Base-by-base conservation (phyloP, 371 early-diverging fungal genomes). In the Mortierella sp. region DNA sequence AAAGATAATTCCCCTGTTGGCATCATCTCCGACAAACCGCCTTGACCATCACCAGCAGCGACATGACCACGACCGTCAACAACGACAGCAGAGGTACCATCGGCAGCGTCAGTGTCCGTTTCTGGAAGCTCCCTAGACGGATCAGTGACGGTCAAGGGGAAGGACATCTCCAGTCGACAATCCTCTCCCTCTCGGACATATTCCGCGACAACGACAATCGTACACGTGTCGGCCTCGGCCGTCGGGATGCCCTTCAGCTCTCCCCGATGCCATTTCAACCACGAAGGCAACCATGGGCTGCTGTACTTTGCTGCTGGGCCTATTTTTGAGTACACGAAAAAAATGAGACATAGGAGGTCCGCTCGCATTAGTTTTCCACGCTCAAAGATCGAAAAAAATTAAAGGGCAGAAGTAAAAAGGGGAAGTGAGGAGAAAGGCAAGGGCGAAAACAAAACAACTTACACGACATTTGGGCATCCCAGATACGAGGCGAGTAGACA, bases 261-360 rank as follows among this genome's bases (percentile, higher is more conserved):
- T 68, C 90, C 90, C 79, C 89, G 88, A 41, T 90, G 88, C 93
- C 93, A 93, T 64, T 85, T 79, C 39, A 93, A 81, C 93, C 93
- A 93, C 31, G 75, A 22, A 4, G 93, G 93, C 37, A 93, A 80
- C 88, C 89, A 88, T 19, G 91, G 91, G 5, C 92, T 92, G 67
- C 82, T 78, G 78, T 93, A 93, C 67, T 87, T 87, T 26, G 88
- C 92, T n/a, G 88, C 90, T 8, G 91, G 91, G 34, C 87, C 89
- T 90, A 70, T 44, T 26, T 11, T 67, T 29, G 64, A n/a, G 16
- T n/a, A n/a, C n/a, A n/a, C n/a, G n/a, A n/a, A n/a, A n/a, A n/a
- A n/a, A n/a, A n/a, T n/a, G n/a, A n/a, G n/a, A n/a, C n/a, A n/a
- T n/a, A n/a, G n/a, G n/a, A n/a, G n/a, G n/a, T n/a, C n/a, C n/a